phyloP scores from a whole-genome alignment of 164 flowering plant species.

The Stephania japonica region DNA sequence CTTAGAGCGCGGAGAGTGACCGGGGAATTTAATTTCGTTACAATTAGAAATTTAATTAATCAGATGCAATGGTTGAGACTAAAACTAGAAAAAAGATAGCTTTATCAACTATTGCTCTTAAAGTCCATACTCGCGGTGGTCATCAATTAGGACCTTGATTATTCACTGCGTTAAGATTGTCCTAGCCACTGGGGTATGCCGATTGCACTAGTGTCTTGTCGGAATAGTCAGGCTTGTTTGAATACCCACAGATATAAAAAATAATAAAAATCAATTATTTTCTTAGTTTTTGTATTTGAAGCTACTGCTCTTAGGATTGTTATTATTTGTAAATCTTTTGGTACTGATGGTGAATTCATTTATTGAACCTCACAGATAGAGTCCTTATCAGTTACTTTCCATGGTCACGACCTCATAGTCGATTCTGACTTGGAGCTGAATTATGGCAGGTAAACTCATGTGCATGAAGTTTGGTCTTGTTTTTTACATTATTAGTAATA shows the following conservation, averaged over 20 bases:
- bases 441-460: conserved; percentile 69
- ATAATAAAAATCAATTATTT: no score
- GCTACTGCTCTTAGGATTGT: no score
- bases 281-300: no score
- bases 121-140: no score
- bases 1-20: not conserved
- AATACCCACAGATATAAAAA: no score
- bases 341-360: not conserved
- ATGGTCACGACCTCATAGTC: conserved; percentile 94
- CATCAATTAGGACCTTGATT: no score
- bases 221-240: no score
- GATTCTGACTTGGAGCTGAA: conserved; percentile 92
- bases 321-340: no score
- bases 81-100: not conserved
- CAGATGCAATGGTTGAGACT: not conserved
- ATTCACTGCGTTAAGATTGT: no score
- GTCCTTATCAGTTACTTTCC: conserved; percentile 87
- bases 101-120: not conserved
- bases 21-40: not conserved
- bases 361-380: conserved; percentile 59
- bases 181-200: no score
- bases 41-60: not conserved
- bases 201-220: no score
- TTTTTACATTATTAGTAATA: not conserved
- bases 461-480: not conserved